A percentile compares a stretch with the other conserved stretches of the same genome.
Conservation (phyloP, 768 basidiomycete species). For the Calvatia gigantea region DNA sequence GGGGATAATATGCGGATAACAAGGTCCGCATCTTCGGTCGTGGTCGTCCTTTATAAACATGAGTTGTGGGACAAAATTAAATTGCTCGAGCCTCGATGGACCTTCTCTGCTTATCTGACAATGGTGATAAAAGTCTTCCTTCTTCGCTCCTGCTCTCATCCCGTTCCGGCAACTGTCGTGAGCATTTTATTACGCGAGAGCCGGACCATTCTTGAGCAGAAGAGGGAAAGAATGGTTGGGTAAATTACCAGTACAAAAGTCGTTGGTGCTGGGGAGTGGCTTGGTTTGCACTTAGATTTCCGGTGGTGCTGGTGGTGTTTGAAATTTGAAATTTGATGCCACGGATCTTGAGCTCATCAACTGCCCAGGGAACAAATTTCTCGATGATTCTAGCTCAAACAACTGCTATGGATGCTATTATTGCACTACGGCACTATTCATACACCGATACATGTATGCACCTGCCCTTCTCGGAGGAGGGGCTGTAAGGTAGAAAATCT, state of each 20-base stretch:
- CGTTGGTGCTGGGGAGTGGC: no score
- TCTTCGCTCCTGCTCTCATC: conserved; percentile 1
- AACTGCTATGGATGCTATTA: conserved; percentile 1
- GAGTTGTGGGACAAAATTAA: not conserved
- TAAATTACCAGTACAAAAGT: no score
- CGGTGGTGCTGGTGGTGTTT: not conserved
- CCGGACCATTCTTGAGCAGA: no score
- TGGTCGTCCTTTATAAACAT: no score
- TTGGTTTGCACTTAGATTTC: not conserved
- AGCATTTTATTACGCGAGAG: not conserved
- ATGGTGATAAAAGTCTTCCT: conserved; percentile 1
- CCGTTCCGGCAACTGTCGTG: not conserved
- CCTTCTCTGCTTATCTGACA: conserved; percentile 2
- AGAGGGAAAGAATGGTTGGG: not conserved
- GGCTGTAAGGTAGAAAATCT: conserved; percentile 5
- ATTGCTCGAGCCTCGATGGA: not conserved
- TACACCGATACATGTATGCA: conserved; percentile 11
- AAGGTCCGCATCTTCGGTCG: no score
- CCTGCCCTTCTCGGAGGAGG: conserved; percentile 4
- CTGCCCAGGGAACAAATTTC: not conserved
- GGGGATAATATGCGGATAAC: not conserved
- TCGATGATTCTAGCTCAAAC: not conserved
- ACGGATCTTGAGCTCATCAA: no score
- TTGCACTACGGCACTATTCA: conserved; percentile 8
- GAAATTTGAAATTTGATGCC: no score